Base-by-base conservation (phyloP, 441 rosid species). In the Brassica balearica region DNA sequence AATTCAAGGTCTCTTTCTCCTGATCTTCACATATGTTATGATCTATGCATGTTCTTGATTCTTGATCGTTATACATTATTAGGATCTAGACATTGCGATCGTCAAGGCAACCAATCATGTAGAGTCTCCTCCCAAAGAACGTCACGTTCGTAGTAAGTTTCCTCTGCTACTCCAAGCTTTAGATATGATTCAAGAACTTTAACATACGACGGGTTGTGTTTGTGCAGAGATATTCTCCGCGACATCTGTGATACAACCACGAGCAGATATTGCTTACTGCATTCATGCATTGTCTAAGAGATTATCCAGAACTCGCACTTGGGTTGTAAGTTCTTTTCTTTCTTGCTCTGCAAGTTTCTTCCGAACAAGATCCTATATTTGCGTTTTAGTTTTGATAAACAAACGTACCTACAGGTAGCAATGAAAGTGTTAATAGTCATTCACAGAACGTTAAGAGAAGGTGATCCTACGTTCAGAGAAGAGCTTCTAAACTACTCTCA, bases 201-300 rank as follows among this genome's bases (percentile, higher is more conserved):
- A 14, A 53, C 56, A 12, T 12, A 5, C 0, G 0, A n/a, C 17
- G 22, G 27, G 60, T 17, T 56, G 12, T 19, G 4, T 19, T 41
- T 66, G 4, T 66, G 41, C 87, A 91, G 96, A 90, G 69, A 82
- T 93, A 73, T 91, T 93, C 76, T 86, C 92, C 1, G 88, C 93
- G 17, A 87, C 89, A 81, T 90, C 96, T n/a, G 90, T 87, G 19
- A 85, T 90, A 11, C 86, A 90, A 70, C 93, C 97, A 68, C 87
- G 94, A 12, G 97, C 97, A 46, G 97, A 93, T 87, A 94, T 91
- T 59, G 97, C 96, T 34, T 93, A 93, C 53, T 90, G 96, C 81
- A 93, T 93, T 80, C 97, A 91, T 58, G 94, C 88, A 65, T 84
- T 93, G 58, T 90, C 94, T 12, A 84, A 91, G 36, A 86, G 97